Evolutionary conservation across 257 asterid species (phyloP), one percentile per base, ranked within the genome.

Genomic region (Anisodus acutangulus): DNA sequence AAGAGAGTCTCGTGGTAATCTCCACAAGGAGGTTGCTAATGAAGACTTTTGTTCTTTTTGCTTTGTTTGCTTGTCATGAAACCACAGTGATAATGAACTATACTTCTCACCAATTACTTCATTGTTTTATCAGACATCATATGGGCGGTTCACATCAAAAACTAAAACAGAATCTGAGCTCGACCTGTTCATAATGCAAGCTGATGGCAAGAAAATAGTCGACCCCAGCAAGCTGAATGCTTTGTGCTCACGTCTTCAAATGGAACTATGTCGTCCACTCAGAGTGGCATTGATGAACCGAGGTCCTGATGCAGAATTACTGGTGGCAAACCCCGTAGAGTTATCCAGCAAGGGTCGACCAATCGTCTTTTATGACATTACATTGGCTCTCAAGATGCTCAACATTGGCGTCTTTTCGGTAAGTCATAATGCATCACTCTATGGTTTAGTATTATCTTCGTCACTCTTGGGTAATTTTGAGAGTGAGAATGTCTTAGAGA

Each of bases 271-370:
- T 80, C 95, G 95, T 45, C 99, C 99, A 26, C 88, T 94, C 7
- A 93, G 95, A 87, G 95, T 95, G 47, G 89, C 96, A 19, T 31
- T 93, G 84, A 87, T 91, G 62, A 90, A 91, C 91, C 95, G 99
- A 53, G 98, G 97, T 81, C 99, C 98, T 17, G 99, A 95, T 79
- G 88, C 95, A 3, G 98, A 95, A 85, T 86, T 95, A 79, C 78
- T 95, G 80, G 97, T 94, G 43, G 98, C 97, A 22, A 95, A 95
- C 86, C 99, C 95, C 0, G 91, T 93, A 1, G 99, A 95, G 90
- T 86, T 94, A 81, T 92, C 97, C 1, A 97, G 99, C 11, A 89
- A 91, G 87, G 99, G 99, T 4, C 97, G 98, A 4, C 99, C 99
- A 67, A 80, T 89, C 57, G 98, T 95, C 66, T 95, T 95, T 88